Base-by-base conservation (phyloP, 495 filamentous ascomycete species). In the Chaetomium cochliodes region DNA sequence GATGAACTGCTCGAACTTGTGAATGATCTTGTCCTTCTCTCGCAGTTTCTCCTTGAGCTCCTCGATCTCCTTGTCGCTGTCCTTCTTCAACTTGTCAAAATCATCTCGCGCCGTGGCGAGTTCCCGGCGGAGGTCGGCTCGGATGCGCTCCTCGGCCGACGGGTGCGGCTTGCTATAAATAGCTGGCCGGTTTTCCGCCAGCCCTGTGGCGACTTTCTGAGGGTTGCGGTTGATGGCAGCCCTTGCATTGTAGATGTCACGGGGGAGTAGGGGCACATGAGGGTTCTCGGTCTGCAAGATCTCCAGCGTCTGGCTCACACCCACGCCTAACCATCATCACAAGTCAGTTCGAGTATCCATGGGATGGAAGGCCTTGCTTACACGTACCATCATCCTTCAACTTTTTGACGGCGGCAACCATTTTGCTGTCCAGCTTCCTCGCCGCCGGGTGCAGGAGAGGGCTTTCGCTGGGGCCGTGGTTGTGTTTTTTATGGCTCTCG, bases 1-100 rank as follows among this genome's bases (percentile, higher is more conserved):
- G 67, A 85, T 84, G 58, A 85, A 85, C 78, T 84, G 81, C 69
- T 85, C 83, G 67, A 85, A 85, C 69, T 80, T 82, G 57, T 76
- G 68, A 28, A 85, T 85, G 60, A 81, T 77, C 67, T 80, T 80
- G 60, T 84, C 80, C 70, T 84, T 85, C 57, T 81, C 76, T 26
- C 70, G 73, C 26, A 85, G 46, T 64, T 80, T 78, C 42, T 74
- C 77, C 58, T 78, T 79, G 33, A 85, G 70, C 3, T 79, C 75
- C 7, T 80, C 81, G 33, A 85, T 74, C 66, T 84, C 78, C 60
- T 80, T 82, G 58, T 76, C 70, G 64, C 70, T 80, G 0, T 80
- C 76, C 49, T 77, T 77, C 54, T 76, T 77, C 18, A 78, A 47
- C 71, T 80, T 79, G 8, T 81, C 71, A 16, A 79, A 60, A 42